Base-by-base conservation (phyloP, 2,329 filamentous ascomycete species). In the Curvularia verruculosa region DNA sequence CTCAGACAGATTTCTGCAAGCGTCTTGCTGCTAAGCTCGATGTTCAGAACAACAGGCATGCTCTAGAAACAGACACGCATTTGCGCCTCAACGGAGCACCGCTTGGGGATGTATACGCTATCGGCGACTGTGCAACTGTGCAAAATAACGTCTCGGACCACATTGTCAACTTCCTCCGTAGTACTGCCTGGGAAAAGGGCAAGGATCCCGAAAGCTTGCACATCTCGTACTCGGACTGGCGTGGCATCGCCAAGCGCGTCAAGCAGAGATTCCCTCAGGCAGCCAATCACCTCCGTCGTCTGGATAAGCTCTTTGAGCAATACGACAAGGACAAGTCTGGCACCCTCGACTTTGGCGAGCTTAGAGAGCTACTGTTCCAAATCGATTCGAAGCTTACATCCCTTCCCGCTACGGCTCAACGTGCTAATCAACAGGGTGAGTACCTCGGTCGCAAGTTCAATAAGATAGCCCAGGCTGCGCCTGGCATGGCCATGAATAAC, bases 91-190 rank as follows among this genome's bases (percentile, higher is more conserved):
- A 89, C 58, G 95, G 95, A 51, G 87, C 95, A 0, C 95, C 95
- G 0, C 79, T 98, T 0, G 95, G 95, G 36, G 94, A 98, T 59
- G 92, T 99, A 21, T 99, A 99, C 72, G 93, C 93, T 46, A 92
- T 99, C 60, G 95, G 95, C 13, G 95, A 99, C 78, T 98, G 95
- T 79, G 84, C 91, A 6, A 99, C 96, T 0, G 94, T 99, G 0
- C 96, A 99, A 73, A 99, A 99, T 81, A 99, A 99, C 67, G 83
- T 98, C 1, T 91, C 93, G 3, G 91, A 96, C 71, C 89, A 97
- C 78, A 88, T 99, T 67, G 84, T 97, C 46, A 89, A 87, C 19
- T 99, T 98, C 79, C 84, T 99, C 10, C 92, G 92, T 59, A 91
- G 87, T 15, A 83, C 96, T 2, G 92, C 95, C 9, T 97, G 90